Percentiles rank a stretch among this genome's conserved stretches.
phyloP scores from a whole-genome alignment of 192 early-diverging fungal genomes.

The Ambispora gerdemannii region DNA sequence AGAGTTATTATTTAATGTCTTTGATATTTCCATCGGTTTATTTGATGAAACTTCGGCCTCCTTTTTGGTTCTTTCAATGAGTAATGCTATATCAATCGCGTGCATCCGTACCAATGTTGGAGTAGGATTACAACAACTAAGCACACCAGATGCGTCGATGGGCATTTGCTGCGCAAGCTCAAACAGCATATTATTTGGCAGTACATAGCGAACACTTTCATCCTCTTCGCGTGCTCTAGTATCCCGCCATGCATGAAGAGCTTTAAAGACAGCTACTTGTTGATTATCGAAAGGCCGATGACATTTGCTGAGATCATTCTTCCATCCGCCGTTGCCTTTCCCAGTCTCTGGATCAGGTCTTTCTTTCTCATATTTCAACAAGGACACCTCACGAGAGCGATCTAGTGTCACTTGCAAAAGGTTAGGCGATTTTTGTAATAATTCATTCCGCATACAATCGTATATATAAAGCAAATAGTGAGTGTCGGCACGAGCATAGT shows the following conservation, averaged over 20 bases:
- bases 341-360: constrained; percentile 80
- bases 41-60: background rate
- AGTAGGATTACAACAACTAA: constrained; percentile 68
- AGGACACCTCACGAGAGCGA: constrained; percentile 65
- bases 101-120: constrained; percentile 86
- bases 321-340: constrained; percentile 78
- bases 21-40: background rate
- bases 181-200: constrained; percentile 90
- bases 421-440: constrained; percentile 68
- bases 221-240: constrained; percentile 87
- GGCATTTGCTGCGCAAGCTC: constrained; percentile 72
- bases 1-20: background rate
- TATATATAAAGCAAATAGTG: constrained; percentile 95
- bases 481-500: constrained; percentile 91
- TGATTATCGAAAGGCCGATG: constrained; percentile 48
- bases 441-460: constrained; percentile 85
- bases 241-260: constrained; percentile 92
- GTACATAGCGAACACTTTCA: constrained; percentile 82
- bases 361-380: constrained; percentile 76
- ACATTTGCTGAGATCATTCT: constrained; percentile 61
- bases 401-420: constrained; percentile 59
- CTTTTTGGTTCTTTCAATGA: background rate
- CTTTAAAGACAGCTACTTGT: constrained; percentile 74
- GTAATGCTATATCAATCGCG: constrained; percentile 64
- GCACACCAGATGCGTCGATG: constrained; percentile 56